Evolutionary conservation across 495 filamentous ascomycete genomes (phyloP), one percentile per base, ranked within the genome.

Genomic region (Articulospora tetracladia): DNA sequence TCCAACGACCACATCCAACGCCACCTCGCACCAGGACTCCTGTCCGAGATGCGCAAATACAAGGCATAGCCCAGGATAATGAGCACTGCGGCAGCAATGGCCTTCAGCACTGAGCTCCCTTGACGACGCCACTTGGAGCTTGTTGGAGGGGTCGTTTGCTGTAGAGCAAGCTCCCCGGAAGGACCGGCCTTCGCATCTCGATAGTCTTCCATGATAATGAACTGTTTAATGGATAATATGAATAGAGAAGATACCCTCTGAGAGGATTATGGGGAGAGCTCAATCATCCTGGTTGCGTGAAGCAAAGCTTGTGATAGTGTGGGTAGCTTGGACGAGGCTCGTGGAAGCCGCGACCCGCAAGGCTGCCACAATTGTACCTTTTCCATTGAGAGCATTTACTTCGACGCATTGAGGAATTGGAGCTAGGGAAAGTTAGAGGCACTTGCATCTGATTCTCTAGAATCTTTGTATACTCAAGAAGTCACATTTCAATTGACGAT

Each of bases 171-270:
- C 28, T 8, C 41, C 49, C 30, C 53, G 49, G 55, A 55, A 61
- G 63, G 55, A n/a, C 59, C 58, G 49, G 63, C 63, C 50, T 65
- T 61, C 55, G 22, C 3, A 55, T 48, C 19, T 23, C 27, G 58
- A 1, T 32, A 11, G 3, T 8, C 32, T 26, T 58, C 59, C 63
- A 61, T 61, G 26, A 20, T 55, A 50, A n/a, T 8, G 39, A 17
- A 44, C n/a, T n/a, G n/a, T n/a, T n/a, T 44, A 44, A 3, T 19
- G 39, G n/a, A n/a, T 6, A 34, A 34, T 34, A 34, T 34, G 15
- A 7, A 34, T 34, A 44, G n/a, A 44, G 39, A 15, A 44, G n/a
- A 44, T 44, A n/a, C 4, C 39, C 39, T 44, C 39, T 19, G 8
- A 44, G 39, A 44, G 39, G 39, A 44, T 44, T 7, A 19, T n/a